These are phyloP conservation scores for Salix brachista DNA, from an alignment of 345 rosid species.

Conservation along the genomic window DNA sequence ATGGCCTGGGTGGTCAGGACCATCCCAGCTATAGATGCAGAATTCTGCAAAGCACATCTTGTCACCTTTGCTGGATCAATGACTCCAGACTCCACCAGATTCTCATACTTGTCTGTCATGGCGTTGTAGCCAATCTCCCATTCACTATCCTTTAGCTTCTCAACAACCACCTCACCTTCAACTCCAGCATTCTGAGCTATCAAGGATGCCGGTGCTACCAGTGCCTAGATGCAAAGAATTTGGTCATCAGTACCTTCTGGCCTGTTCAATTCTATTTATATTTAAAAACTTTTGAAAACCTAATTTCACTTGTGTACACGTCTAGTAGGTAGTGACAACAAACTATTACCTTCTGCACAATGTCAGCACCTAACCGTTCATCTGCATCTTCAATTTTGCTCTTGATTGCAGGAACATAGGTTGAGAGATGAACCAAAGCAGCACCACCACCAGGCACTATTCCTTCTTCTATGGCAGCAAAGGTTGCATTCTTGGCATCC, in stretches of 20 bases:
- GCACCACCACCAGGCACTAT: slow-evolving; percentile 98
- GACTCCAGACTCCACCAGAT: slow-evolving; percentile 81
- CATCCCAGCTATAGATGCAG: slow-evolving; percentile 98
- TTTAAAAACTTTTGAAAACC: neutral
- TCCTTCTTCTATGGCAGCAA: slow-evolving; percentile 98
- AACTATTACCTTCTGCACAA: slow-evolving; percentile 75
- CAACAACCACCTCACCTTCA: slow-evolving; percentile 95
- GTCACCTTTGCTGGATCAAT: slow-evolving; percentile 95
- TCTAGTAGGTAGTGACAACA: neutral
- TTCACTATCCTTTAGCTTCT: slow-evolving; percentile 62
- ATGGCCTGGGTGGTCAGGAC: slow-evolving; percentile 97
- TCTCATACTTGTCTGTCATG: slow-evolving; percentile 82
- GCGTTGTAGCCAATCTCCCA: slow-evolving; percentile 98
- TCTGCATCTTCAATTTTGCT: slow-evolving; percentile 72
- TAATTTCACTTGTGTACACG: no score
- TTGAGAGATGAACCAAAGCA: slow-evolving; percentile 80
- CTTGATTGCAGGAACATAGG: slow-evolving; percentile 63
- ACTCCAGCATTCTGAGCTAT: slow-evolving; percentile 95
- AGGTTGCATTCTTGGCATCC: slow-evolving; percentile 96
- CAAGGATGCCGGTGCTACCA: slow-evolving; percentile 80
- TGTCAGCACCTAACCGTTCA: slow-evolving; percentile 89
- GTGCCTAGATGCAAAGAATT: slow-evolving; percentile 45
- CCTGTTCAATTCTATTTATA: neutral
- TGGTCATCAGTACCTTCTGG: neutral
- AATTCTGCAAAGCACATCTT: slow-evolving; percentile 86